Evolutionary conservation across 305 asterid genomes (phyloP).

Genomic region (Ruellia speciosa): DNA sequence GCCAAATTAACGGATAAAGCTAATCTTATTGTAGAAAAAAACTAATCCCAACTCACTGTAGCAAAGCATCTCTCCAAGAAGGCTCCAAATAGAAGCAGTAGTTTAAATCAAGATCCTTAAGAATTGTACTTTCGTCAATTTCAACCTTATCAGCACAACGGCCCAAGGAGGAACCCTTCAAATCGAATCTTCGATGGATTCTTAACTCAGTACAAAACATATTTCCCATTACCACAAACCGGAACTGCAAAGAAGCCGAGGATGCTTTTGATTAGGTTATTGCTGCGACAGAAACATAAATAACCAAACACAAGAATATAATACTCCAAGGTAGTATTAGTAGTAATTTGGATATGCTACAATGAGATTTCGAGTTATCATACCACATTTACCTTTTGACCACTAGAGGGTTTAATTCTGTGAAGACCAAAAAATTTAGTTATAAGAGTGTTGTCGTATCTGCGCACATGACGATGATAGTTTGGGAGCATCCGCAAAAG

Average conservation of each 20-base stretch:
- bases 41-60: conserved; percentile 44
- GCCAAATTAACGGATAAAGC: no score
- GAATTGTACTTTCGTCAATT: conserved; percentile 85
- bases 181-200: conserved; percentile 87
- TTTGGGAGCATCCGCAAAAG: conserved; percentile 92
- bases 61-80: conserved; percentile 66
- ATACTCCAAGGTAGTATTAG: no score
- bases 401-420: conserved; percentile 88
- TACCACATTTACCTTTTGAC: conserved; percentile 70
- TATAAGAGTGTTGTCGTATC: conserved; percentile 78
- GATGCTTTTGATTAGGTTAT: neutral
- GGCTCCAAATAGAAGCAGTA: conserved; percentile 93
- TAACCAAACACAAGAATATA: neutral
- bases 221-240: conserved; percentile 96
- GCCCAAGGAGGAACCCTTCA: conserved; percentile 95
- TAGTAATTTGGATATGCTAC: neutral
- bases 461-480: conserved; percentile 71
- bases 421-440: conserved; percentile 98
- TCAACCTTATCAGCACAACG: conserved; percentile 88
- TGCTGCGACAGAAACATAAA: no score
- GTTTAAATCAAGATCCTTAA: conserved; percentile 90
- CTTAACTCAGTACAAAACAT: conserved; percentile 93
- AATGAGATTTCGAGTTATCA: conserved; percentile 2
- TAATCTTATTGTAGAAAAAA: conserved; percentile 5
- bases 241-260: conserved; percentile 52